Evolutionary conservation across 495 filamentous ascomycete species (phyloP).

Genomic region (Aspergillus saccharolyticus): DNA sequence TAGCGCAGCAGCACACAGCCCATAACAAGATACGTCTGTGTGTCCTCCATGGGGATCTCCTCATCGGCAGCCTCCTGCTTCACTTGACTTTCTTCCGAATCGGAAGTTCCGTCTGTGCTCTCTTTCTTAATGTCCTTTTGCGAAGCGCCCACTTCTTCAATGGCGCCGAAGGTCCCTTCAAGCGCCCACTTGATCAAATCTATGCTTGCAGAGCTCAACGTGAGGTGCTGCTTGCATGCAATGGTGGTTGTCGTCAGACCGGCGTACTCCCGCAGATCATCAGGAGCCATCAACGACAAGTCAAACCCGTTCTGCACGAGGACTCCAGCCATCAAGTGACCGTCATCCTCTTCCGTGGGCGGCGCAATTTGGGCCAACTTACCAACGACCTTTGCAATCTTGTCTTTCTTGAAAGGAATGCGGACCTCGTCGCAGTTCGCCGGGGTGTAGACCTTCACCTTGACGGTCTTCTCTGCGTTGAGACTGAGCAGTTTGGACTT

Average conservation of each 20-base stretch:
- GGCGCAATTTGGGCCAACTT: conserved; percentile 79
- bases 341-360: conserved; percentile 45
- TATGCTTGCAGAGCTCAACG: conserved; percentile 78
- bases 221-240: conserved; percentile 81
- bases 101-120: conserved; percentile 12
- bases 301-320: conserved; percentile 97
- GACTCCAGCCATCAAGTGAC: conserved; percentile 73
- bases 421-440: conserved; percentile 92
- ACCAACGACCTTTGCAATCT: conserved; percentile 92
- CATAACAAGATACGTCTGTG: conserved; percentile 74
- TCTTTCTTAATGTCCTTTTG: conserved; percentile 31
- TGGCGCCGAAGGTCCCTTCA: conserved; percentile 84
- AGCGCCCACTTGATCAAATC: conserved; percentile 91
- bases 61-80: conserved; percentile 47
- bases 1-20: conserved; percentile 77
- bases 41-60: conserved; percentile 40
- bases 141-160: conserved; percentile 58
- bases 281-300: conserved; percentile 89
- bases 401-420: conserved; percentile 94
- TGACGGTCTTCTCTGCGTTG: conserved; percentile 70
- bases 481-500: conserved; percentile 91
- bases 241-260: conserved; percentile 92
- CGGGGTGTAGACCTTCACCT: conserved; percentile 87
- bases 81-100: conserved; percentile 31
- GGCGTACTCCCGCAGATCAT: conserved; percentile 92